Base-by-base conservation (phyloP, 208 protist species). In the Trypanosoma avium region DNA sequence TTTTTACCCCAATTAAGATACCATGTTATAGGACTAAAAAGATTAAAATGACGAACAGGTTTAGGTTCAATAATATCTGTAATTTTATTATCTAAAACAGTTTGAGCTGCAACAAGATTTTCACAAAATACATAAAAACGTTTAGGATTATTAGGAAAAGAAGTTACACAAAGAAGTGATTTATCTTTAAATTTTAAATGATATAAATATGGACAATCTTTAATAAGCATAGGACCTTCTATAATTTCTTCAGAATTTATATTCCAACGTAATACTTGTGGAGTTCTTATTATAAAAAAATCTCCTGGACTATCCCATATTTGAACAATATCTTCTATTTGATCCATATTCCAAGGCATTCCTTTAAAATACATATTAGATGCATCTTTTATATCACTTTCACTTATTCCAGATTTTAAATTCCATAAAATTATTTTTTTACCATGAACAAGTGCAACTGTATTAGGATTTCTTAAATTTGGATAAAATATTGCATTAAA, bases 401-500 rank as follows among this genome's bases (percentile, higher is more conserved):
- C 46, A 0, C 45, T 10, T 26, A 24, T 24, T 1, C 78, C 77
- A 1, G 45, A 26, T 0, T 56, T 24, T 6, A 91, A 40, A 60
- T 88, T 76, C 88, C 88, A 94, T 45, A 75, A 50, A 24, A 94
- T 56, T 62, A 86, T 48, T 26, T 61, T 47, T 3, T 76, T 77
- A 2, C 67, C 68, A n/a, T 71, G 46, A 30, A 94, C 3, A 36
- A 94, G 53, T 9, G 76, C 75, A 3, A 94, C 78, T 7, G 66
- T 61, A 32, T 70, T 32, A 0, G 70, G 70, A 24, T 70, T 52
- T 1, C n/a, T 35, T 17, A 61, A 55, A 21, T 77, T 65, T 10
- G 80, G 75, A 52, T 94, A 91, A 52, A 94, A 90, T 1, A 59
- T 74, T 10, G 83, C 74, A 40, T 91, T 73, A 61, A 89, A 75